Evolutionary conservation across 495 filamentous ascomycete genomes (phyloP), one percentile per base, ranked within the genome.

Genomic region (Parathielavia hyrcaniae): DNA sequence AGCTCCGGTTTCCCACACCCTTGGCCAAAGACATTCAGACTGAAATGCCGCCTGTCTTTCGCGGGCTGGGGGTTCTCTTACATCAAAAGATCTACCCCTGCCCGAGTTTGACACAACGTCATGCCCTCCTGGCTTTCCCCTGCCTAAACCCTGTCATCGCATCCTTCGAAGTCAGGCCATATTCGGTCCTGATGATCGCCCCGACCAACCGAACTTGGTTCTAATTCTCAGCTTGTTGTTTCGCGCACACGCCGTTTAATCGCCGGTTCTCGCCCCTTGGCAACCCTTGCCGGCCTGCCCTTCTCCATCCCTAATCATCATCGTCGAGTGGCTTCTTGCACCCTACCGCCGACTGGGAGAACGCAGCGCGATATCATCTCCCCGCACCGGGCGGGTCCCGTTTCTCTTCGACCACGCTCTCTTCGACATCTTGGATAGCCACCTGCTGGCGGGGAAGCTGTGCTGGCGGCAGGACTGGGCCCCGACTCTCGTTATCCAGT

Each of bases 371-470:
- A 53, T 34, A 32, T 32, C 55, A 44, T 49, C 64, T 62, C 59
- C 63, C 61, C 65, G 65, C 49, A 50, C 48, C 53, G 67, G 67
- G 67, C 67, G 44, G 67, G 67, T 54, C 67, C 67, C 67, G 38
- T 57, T 61, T 62, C 58, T 61, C 55, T 63, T 67, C 60, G 19
- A 55, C 39, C 50, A 53, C 50, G 19, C 55, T 60, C 55, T 61
- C 50, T 59, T 58, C 43, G 7, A 48, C 23, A 14, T 38, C 16
- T 38, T 51, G 13, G 20, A 30, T 46, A 32, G 40, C 23, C 52
- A 55, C 38, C 46, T 47, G 49, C 46, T 17, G 22, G 53, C 32
- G 14, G 41, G 43, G 30, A 9, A 16, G 34, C 43, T 48, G 32
- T 26, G 9, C 34, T 39, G 53, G 32, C 22, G 19, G 17, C 40